Conservation (phyloP, 2,329 filamentous ascomycete genomes). For the Calonectria fujianensis region DNA sequence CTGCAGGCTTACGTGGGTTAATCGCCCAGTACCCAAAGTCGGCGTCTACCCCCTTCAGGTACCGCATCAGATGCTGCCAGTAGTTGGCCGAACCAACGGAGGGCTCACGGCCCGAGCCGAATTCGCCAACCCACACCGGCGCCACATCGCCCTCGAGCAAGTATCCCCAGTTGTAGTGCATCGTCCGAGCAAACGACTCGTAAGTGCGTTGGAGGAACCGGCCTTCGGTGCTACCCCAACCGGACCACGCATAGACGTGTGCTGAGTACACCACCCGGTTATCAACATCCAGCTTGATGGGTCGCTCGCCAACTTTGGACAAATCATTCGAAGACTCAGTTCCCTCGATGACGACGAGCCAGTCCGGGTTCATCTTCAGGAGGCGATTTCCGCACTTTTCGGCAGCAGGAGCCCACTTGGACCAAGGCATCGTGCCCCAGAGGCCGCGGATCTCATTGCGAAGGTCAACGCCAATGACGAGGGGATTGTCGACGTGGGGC, state of each 20-base stretch:
- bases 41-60: constrained; percentile 74
- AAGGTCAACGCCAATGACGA: constrained; percentile 80
- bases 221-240: constrained; percentile 78
- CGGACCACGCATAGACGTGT: constrained; percentile 82
- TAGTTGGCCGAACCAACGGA: constrained; percentile 77
- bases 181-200: constrained; percentile 76
- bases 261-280: constrained; percentile 79
- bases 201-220: constrained; percentile 78
- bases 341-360: constrained; percentile 81
- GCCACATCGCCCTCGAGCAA: constrained; percentile 67
- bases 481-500: constrained; percentile 74
- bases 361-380: constrained; percentile 75
- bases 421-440: constrained; percentile 82
- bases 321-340: constrained; percentile 81
- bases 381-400: constrained; percentile 78
- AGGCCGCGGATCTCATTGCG: constrained; percentile 81
- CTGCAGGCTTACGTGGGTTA: constrained; percentile 78
- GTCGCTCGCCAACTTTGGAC: constrained; percentile 71
- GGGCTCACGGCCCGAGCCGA: constrained; percentile 74
- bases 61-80: constrained; percentile 78
- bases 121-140: constrained; percentile 82
- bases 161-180: constrained; percentile 80
- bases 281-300: constrained; percentile 73
- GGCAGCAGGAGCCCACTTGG: constrained; percentile 77
- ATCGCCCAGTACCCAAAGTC: constrained; percentile 84